phyloP scores from a whole-genome alignment of 345 rosid genomes.

The Pugionium dolabratum region DNA sequence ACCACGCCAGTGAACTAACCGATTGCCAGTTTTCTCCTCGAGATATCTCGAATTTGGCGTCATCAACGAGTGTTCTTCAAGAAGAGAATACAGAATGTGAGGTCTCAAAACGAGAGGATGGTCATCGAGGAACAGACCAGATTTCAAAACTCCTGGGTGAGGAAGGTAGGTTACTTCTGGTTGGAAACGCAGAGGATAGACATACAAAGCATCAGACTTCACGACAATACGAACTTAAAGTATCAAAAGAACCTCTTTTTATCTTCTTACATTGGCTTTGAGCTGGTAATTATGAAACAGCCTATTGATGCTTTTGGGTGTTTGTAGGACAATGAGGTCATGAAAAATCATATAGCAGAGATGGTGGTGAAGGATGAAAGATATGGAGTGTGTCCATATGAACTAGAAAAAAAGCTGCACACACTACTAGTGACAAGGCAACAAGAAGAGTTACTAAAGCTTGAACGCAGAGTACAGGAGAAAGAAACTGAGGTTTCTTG shows the following conservation, averaged over 20 bases:
- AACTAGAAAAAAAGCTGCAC: conserved; percentile 67
- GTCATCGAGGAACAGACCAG: conserved; percentile 46
- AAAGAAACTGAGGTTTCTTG: conserved; percentile 72
- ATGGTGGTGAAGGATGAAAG: conserved; percentile 35
- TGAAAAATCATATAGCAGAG: conserved; percentile 20
- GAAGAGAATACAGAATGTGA: conserved; percentile 40
- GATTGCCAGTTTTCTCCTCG: conserved; percentile 36
- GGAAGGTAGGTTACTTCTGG: conserved; percentile 48
- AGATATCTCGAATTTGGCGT: conserved; percentile 41
- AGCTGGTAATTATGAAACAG: conserved; percentile 11
- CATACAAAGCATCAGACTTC: conserved; percentile 26
- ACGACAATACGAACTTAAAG: conserved; percentile 40
- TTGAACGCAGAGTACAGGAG: conserved; percentile 57
- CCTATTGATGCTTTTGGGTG: conserved; percentile 14
- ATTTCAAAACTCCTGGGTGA: conserved; percentile 65
- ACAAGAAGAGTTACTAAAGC: conserved; percentile 66
- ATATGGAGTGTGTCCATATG: conserved; percentile 59
- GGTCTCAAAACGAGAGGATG: conserved; percentile 44
- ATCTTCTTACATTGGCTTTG: conserved; percentile 5
- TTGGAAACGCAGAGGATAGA: conserved; percentile 44
- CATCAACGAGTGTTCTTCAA: conserved; percentile 33
- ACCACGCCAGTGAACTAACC: conserved; percentile 7
- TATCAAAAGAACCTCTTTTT: conserved; percentile 22
- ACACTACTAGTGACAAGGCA: conserved; percentile 65
- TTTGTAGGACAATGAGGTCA: conserved; percentile 19